Evolutionary conservation across 2,329 filamentous ascomycete genomes (phyloP).

Genomic region (Lachnellula arida): DNA sequence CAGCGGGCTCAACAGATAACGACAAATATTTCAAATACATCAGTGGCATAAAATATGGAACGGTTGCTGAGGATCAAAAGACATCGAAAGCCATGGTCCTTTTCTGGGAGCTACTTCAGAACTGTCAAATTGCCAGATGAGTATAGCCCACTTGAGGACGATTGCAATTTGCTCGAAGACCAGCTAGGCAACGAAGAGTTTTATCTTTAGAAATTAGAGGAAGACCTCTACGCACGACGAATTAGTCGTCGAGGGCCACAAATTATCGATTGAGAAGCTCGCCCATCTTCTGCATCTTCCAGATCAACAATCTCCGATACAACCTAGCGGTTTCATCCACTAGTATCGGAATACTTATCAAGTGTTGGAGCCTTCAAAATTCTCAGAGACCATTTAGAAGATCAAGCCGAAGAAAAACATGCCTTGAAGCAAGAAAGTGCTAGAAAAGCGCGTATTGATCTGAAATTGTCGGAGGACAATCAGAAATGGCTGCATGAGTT

Average conservation of each 20-base stretch:
- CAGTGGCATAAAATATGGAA: neutral
- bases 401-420: constrained; percentile 11
- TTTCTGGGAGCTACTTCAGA: constrained; percentile 1
- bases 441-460: neutral
- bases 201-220: constrained; percentile 7
- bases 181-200: constrained; percentile 12
- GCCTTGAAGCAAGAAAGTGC: constrained; percentile 11
- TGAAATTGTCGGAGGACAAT: constrained; percentile 14
- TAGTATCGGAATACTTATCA: constrained; percentile 11
- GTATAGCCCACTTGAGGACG: constrained; percentile 21
- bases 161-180: constrained; percentile 19
- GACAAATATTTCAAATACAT: constrained; percentile 11
- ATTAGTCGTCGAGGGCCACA: too few species aligned
- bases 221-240: constrained; percentile 5
- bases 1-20: constrained; percentile 9
- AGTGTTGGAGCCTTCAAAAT: constrained; percentile 19
- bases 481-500: constrained; percentile 16
- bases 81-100: too few species aligned
- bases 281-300: too few species aligned
- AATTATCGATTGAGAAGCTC: neutral
- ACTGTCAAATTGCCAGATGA: constrained; percentile 13
- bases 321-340: constrained; percentile 14
- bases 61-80: too few species aligned
- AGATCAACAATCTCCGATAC: neutral
- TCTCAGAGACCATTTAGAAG: constrained; percentile 15